phyloP scores from a whole-genome alignment of 257 asterid species.

The Ophiorrhiza pumila region DNA sequence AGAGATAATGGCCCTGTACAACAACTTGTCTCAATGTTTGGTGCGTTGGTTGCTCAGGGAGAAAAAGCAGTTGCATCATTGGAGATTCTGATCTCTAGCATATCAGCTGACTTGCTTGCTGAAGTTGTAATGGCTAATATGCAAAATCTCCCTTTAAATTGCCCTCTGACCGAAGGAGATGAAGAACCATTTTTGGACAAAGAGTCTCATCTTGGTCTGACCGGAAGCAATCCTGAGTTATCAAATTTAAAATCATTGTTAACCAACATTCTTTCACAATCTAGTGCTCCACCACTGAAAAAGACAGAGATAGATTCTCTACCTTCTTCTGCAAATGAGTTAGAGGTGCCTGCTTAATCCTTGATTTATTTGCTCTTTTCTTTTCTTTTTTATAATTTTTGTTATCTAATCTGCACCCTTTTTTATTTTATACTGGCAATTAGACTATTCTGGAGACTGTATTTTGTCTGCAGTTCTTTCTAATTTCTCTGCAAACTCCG shows the following conservation, averaged over 20 bases:
- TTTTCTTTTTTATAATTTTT: neutral
- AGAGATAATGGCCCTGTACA: slow-evolving; percentile 79
- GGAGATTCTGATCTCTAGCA: slow-evolving; percentile 92
- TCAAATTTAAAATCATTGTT: slow-evolving; percentile 61
- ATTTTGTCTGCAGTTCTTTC: neutral
- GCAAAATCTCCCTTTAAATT: slow-evolving; percentile 63
- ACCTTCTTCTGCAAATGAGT: slow-evolving; percentile 35
- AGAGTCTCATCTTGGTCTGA: slow-evolving; percentile 38
- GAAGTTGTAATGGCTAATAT: slow-evolving; percentile 91
- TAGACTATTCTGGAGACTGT: neutral
- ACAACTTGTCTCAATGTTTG: slow-evolving; percentile 97
- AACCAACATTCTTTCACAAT: slow-evolving; percentile 44
- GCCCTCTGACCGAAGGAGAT: slow-evolving; percentile 51
- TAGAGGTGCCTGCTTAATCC: slow-evolving; percentile 50
- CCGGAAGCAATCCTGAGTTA: slow-evolving; percentile 53
- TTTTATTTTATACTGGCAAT: neutral
- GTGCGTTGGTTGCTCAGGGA: slow-evolving; percentile 92
- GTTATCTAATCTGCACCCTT: neutral
- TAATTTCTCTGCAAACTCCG: neutral
- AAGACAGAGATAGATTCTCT: slow-evolving; percentile 38
- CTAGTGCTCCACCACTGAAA: slow-evolving; percentile 35
- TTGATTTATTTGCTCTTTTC: slow-evolving; percentile 11
- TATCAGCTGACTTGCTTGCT: slow-evolving; percentile 93
- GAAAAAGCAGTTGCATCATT: slow-evolving; percentile 74
- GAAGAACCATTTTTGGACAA: slow-evolving; percentile 37